Percentiles rank a stretch among this genome's conserved stretches.
Evolutionary conservation across 108 stramenopile species (phyloP).

Genomic region (Fistulifera pelliculosa): DNA sequence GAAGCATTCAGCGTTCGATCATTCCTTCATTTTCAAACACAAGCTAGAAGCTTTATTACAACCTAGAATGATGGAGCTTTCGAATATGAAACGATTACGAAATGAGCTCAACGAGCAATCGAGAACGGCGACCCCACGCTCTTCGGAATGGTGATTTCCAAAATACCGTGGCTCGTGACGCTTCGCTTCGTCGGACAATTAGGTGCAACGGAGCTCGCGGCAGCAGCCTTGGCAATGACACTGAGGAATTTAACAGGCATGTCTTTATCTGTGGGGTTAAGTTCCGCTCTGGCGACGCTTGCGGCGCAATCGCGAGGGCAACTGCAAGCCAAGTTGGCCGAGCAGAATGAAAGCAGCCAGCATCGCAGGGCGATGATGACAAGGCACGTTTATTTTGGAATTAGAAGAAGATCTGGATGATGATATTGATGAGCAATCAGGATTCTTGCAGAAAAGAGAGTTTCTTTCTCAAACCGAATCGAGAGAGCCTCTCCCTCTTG

Average conservation of each 20-base stretch:
- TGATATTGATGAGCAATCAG: background rate
- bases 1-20: too few relatives aligned
- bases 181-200: conserved; percentile 41
- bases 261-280: conserved; percentile 45
- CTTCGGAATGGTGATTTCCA: conserved; percentile 26
- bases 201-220: conserved; percentile 45
- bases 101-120: too few relatives aligned
- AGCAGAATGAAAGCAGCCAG: background rate
- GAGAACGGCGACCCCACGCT: conserved; percentile 9
- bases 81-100: too few relatives aligned
- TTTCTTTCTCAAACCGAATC: background rate
- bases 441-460: background rate
- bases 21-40: too few relatives aligned
- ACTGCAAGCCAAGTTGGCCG: background rate
- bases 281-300: conserved; percentile 26
- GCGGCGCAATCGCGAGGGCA: conserved; percentile 27
- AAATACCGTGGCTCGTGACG: conserved; percentile 48
- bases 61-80: too few relatives aligned
- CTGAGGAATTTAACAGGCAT: conserved; percentile 59
- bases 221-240: conserved; percentile 57
- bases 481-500: conserved; percentile 23
- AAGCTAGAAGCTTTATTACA: too few relatives aligned
- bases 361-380: background rate
- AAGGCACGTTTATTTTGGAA: background rate
- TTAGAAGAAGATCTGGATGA: background rate